Base-by-base conservation (phyloP, 148 eudicot species). In the Linanthus parryae region DNA sequence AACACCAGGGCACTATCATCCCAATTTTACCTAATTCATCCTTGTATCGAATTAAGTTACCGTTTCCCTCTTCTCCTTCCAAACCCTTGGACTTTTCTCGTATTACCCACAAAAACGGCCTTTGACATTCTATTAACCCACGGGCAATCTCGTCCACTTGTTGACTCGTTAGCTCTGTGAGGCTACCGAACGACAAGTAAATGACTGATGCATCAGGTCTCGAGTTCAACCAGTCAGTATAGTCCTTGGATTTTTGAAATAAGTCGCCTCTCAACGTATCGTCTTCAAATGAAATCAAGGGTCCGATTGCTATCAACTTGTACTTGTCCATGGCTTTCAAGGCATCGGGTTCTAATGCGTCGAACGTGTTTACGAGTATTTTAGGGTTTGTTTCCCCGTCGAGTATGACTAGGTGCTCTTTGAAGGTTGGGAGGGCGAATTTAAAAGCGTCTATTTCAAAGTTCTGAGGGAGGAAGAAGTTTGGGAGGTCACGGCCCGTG, bases 151-250 rank as follows among this genome's bases (percentile, higher is more conserved):
- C 81, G 15, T 56, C 66, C 41, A 63, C 50, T 55, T 72, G 78
- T 14, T 41, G 55, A 20, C 54, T 48, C 18, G 36, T 31, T 14
- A 78, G 13, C 18, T 22, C 48, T 2, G 44, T 38, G 14, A 74
- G 20, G 39, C 73, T 78, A 4, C 88, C 84, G 49, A 78, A 78
- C 11, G 88, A 70, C 20, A 65, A 70, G 15, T 79, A 82, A 1
- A 82, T 33, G 1, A 82, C 82, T 0, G 79, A 78, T 4, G 13
- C 15, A 11, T 63, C 52, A 2, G 47, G 54, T 26, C 73, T 67
- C 9, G 68, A 54, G 39, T 66, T 52, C 33, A 82, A 53, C 84
- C 84, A 82, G 1, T 56, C 14, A 4, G 70, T 11, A 7, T 70
- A 78, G 5, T 70, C 74, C 14, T 17, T 52, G 1, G 65, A 51